Evolutionary conservation across 2,329 filamentous ascomycete genomes (phyloP).

Genomic region (Pleomassaria siparia): DNA sequence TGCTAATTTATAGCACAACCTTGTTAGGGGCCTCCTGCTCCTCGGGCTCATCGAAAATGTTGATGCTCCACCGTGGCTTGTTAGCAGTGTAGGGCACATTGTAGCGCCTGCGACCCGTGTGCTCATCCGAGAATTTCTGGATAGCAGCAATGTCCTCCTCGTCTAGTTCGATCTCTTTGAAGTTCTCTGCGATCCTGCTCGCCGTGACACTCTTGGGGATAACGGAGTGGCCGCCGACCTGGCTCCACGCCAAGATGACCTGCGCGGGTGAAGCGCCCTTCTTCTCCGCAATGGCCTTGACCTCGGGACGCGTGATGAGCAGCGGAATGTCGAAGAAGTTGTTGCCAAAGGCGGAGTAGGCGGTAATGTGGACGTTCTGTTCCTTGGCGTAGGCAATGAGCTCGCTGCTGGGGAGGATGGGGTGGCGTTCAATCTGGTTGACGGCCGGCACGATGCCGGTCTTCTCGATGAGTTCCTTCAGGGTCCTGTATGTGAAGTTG

Average conservation of each 20-base stretch:
- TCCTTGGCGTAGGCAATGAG: conserved; percentile 8
- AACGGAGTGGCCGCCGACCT: conserved; percentile 56
- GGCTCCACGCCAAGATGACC: conserved; percentile 83
- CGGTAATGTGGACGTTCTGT: conserved; percentile 11
- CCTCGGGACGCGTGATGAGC: conserved; percentile 56
- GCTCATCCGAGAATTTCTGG: conserved; percentile 56
- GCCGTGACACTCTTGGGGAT: conserved; percentile 37
- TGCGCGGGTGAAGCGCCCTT: conserved; percentile 70
- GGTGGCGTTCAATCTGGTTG: conserved; percentile 16
- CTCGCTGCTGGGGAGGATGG: conserved; percentile 8
- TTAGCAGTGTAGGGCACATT: conserved; percentile 44
- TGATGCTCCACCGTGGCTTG: conserved; percentile 58
- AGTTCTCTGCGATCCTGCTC: conserved; percentile 34
- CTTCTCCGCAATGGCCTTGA: conserved; percentile 65
- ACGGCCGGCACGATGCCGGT: conserved; percentile 16
- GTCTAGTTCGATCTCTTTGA: conserved; percentile 34
- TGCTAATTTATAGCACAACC: background rate
- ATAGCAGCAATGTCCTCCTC: conserved; percentile 44
- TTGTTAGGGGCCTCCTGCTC: conserved; percentile 44
- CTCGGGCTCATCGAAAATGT: conserved; percentile 58
- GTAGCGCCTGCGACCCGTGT: conserved; percentile 55
- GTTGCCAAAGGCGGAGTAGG: conserved; percentile 58
- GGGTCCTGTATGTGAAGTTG: conserved; percentile 16
- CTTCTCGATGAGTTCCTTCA: conserved; percentile 57
- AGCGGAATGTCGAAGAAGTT: conserved; percentile 54